phyloP scores from a whole-genome alignment of 768 basidiomycete genomes.

The Mycena albidolilacea region DNA sequence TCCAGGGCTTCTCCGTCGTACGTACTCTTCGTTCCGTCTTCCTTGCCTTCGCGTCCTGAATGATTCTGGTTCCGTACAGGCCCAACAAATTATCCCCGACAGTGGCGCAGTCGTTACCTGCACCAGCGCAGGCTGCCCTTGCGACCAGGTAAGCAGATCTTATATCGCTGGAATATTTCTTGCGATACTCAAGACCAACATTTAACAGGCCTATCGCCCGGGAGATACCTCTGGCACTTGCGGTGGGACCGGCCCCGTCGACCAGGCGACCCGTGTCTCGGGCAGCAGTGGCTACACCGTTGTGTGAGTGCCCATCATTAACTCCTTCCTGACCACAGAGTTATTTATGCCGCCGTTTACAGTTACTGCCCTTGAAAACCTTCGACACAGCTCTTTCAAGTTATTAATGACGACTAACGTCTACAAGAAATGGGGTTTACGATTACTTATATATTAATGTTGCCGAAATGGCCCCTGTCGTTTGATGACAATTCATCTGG shows the following conservation, averaged over 20 bases:
- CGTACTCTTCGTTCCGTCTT: not conserved
- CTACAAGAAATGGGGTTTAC: too few species aligned
- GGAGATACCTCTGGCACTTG: conserved; percentile 28
- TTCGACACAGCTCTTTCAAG: too few species aligned
- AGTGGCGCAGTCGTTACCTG: conserved; percentile 24
- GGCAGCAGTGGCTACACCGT: conserved; percentile 17
- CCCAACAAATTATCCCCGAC: conserved; percentile 26
- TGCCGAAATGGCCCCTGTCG: too few species aligned
- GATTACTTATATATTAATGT: too few species aligned
- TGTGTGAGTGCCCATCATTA: conserved; percentile 3
- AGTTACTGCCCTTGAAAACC: conserved; percentile 10
- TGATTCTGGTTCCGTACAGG: conserved; percentile 14
- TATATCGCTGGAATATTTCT: not conserved
- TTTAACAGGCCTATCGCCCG: conserved; percentile 25
- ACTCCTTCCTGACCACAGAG: not conserved
- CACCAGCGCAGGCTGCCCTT: conserved; percentile 29
- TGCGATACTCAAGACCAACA: not conserved
- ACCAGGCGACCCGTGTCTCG: conserved; percentile 18
- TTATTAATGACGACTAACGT: too few species aligned
- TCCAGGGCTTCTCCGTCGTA: conserved; percentile 37
- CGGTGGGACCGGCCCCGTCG: conserved; percentile 27
- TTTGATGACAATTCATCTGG: too few species aligned
- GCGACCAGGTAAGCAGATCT: conserved; percentile 18
- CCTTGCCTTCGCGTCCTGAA: not conserved
- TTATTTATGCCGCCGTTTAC: not conserved